Evolutionary conservation across 2,329 filamentous ascomycete genomes (phyloP).

Genomic region (Huntiella savannae): DNA sequence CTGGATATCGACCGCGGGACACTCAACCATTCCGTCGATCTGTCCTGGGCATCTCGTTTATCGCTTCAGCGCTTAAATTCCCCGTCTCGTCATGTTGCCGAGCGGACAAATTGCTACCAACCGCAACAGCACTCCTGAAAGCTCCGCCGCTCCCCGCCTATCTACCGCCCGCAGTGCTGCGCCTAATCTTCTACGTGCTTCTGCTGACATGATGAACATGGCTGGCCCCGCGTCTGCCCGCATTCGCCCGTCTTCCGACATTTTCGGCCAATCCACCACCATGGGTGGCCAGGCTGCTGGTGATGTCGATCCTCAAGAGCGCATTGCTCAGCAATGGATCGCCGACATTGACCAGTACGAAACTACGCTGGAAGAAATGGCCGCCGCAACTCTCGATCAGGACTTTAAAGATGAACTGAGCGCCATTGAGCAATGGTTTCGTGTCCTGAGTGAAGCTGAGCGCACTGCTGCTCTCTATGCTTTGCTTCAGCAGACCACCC

Average conservation of each 20-base stretch:
- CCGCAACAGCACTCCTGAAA: slow-evolving; percentile 93
- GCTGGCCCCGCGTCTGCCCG: slow-evolving; percentile 47
- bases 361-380: slow-evolving; percentile 97
- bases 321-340: slow-evolving; percentile 94
- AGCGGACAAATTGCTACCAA: slow-evolving; percentile 56
- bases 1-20: not conserved
- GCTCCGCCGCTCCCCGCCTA: slow-evolving; percentile 65
- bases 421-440: slow-evolving; percentile 98
- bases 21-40: slow-evolving; percentile 1
- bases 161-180: slow-evolving; percentile 61
- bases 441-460: slow-evolving; percentile 90
- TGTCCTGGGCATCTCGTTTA: not conserved
- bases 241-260: slow-evolving; percentile 86
- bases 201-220: slow-evolving; percentile 85
- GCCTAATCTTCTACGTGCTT: slow-evolving; percentile 75
- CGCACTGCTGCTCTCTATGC: slow-evolving; percentile 89
- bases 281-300: slow-evolving; percentile 46
- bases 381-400: slow-evolving; percentile 91
- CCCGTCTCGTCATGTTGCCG: slow-evolving; percentile 31
- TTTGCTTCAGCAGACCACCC: slow-evolving; percentile 90
- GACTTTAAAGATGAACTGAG: slow-evolving; percentile 99
- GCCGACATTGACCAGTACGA: slow-evolving; percentile 98
- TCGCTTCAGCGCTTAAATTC: not conserved
- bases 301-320: slow-evolving; percentile 71
- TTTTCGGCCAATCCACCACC: slow-evolving; percentile 57